These are phyloP conservation scores for Xerocomus potaroensis DNA, from an alignment of 768 basidiomycete genomes.

Conservation along the genomic window DNA sequence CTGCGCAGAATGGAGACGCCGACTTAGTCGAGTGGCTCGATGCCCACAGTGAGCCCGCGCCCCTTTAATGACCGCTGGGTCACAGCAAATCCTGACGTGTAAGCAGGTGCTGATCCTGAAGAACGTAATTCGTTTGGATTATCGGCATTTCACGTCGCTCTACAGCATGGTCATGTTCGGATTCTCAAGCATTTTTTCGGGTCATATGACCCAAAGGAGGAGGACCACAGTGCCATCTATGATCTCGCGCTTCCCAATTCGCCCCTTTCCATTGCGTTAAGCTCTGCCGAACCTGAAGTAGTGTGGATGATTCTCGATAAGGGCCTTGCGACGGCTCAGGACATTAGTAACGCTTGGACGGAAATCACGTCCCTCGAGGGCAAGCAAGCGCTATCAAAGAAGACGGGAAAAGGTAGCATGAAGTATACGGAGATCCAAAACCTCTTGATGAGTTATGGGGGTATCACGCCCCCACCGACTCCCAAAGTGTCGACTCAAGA, in stretches of 20 bases:
- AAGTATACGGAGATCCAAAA: conserved; percentile 49
- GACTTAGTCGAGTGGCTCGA: conserved; percentile 67
- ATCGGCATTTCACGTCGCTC: conserved; percentile 65
- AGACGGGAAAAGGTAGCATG: conserved; percentile 24
- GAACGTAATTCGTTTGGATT: conserved; percentile 56
- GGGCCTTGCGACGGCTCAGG: conserved; percentile 44
- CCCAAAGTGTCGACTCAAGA: conserved; percentile 15
- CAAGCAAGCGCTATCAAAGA: conserved; percentile 23
- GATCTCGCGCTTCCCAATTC: conserved; percentile 35
- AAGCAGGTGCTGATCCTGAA: conserved; percentile 65
- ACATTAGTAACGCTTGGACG: conserved; percentile 50
- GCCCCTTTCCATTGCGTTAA: conserved; percentile 53
- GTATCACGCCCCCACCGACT: conserved; percentile 45
- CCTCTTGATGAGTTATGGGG: conserved; percentile 48
- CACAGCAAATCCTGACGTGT: conserved; percentile 17
- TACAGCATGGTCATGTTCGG: conserved; percentile 47
- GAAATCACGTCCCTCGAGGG: conserved; percentile 39
- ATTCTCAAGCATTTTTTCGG: conserved; percentile 62
- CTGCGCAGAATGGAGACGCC: conserved; percentile 48
- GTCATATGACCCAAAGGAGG: conserved; percentile 49
- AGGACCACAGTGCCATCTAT: conserved; percentile 51
- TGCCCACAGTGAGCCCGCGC: conserved; percentile 54
- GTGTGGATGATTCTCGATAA: conserved; percentile 63
- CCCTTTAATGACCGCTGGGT: conserved; percentile 21
- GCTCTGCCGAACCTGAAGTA: conserved; percentile 58